These are phyloP conservation scores for Lasiosphaeria hispida DNA, from an alignment of 495 filamentous ascomycete genomes.

Conservation along the genomic window DNA sequence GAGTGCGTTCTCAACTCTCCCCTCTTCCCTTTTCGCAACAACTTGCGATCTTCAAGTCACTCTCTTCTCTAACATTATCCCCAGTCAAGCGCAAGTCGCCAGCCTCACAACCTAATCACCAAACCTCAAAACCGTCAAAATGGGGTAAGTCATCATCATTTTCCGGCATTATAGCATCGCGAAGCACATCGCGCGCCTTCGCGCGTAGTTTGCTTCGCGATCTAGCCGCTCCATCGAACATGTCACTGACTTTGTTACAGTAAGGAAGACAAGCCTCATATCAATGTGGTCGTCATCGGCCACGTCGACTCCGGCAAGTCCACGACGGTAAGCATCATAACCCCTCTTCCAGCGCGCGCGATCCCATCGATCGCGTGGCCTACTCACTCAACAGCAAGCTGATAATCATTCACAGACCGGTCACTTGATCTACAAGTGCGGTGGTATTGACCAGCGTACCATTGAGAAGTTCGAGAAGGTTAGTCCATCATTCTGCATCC, in stretches of 20 bases:
- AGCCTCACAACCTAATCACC: constrained; percentile 13
- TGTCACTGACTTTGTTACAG: constrained; percentile 42
- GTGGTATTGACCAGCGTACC: constrained; percentile 99
- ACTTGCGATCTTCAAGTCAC: neutral
- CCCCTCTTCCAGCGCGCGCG: constrained; percentile 40
- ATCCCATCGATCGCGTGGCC: neutral
- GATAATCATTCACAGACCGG: constrained; percentile 41
- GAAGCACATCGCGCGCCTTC: constrained; percentile 1
- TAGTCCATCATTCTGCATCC: constrained; percentile 32
- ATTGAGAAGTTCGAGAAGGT: constrained; percentile 99
- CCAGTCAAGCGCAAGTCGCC: constrained; percentile 25
- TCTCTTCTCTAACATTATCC: constrained; percentile 14
- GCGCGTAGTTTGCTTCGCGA: neutral
- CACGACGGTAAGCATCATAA: constrained; percentile 67
- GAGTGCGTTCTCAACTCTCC: constrained; percentile 12
- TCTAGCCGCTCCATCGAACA: neutral
- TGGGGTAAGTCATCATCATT: constrained; percentile 29
- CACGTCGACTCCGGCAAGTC: constrained; percentile 99
- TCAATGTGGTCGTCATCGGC: constrained; percentile 98
- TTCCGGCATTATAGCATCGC: neutral
- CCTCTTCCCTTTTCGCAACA: constrained; percentile 6
- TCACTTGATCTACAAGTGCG: constrained; percentile 99
- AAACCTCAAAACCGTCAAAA: constrained; percentile 24
- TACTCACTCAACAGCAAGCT: neutral
- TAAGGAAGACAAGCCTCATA: constrained; percentile 82